A percentile compares a stretch with the other conserved stretches of the same genome.
Evolutionary conservation across 805 yeast species (phyloP).

Genomic region (Kodamaea laetipori): DNA sequence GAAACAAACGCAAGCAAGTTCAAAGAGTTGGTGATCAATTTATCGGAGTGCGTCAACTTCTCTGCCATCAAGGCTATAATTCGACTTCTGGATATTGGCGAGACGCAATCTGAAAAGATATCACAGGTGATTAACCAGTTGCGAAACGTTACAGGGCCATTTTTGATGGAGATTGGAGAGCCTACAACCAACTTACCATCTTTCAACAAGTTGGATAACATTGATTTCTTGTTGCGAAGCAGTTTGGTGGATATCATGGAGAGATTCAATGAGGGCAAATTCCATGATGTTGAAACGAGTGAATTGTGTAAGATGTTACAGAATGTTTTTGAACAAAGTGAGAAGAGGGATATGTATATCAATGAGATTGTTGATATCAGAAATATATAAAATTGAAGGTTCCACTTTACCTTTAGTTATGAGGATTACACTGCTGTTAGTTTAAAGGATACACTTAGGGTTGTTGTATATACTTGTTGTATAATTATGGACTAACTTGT

Average conservation of each 20-base stretch:
- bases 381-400: slow-evolving; percentile 17
- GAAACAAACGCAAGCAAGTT: slow-evolving; percentile 31
- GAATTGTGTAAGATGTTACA: slow-evolving; percentile 46
- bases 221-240: slow-evolving; percentile 34
- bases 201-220: slow-evolving; percentile 31
- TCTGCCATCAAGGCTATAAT: slow-evolving; percentile 31
- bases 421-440: neutral
- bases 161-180: slow-evolving; percentile 20
- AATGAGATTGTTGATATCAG: slow-evolving; percentile 50
- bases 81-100: slow-evolving; percentile 35
- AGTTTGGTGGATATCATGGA: slow-evolving; percentile 51
- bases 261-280: slow-evolving; percentile 52
- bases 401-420: neutral
- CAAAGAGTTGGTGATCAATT: slow-evolving; percentile 26
- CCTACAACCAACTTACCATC: slow-evolving; percentile 24
- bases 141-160: slow-evolving; percentile 25
- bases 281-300: slow-evolving; percentile 49
- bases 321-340: slow-evolving; percentile 48
- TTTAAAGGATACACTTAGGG: neutral
- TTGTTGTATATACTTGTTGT: too few relatives aligned
- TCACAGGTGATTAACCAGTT: slow-evolving; percentile 27
- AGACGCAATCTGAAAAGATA: slow-evolving; percentile 34
- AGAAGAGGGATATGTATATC: slow-evolving; percentile 45
- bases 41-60: slow-evolving; percentile 32
- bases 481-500: too few relatives aligned